These are phyloP conservation scores for Ustilago curta DNA, from an alignment of 1,284 basidiomycete genomes.

Conservation along the genomic window DNA sequence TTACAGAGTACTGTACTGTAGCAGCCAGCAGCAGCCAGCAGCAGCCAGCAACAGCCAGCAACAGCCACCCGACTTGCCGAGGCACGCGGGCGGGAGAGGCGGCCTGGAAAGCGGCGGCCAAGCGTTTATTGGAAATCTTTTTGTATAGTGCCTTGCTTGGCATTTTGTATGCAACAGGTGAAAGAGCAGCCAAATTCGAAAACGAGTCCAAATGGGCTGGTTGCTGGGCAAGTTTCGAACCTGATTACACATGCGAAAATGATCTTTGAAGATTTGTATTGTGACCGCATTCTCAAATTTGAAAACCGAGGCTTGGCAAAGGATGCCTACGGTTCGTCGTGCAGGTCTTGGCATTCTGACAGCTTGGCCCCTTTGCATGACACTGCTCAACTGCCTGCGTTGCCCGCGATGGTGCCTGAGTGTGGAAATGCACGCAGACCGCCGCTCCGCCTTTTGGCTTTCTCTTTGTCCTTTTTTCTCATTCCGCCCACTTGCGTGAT, in stretches of 20 bases:
- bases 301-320: slow-evolving; percentile 28
- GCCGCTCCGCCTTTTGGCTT: slow-evolving; percentile 30
- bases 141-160: slow-evolving; percentile 2
- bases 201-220: neutral
- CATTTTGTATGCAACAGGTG: neutral
- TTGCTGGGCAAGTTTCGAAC: neutral
- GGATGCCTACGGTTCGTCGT: slow-evolving; percentile 39
- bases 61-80: slow-evolving; percentile 8
- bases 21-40: neutral
- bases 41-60: neutral
- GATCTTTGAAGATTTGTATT: slow-evolving; percentile 6
- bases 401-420: slow-evolving; percentile 10
- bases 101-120: slow-evolving; percentile 19
- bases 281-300: slow-evolving; percentile 3
- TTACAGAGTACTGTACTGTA: too few species aligned
- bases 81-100: slow-evolving; percentile 34
- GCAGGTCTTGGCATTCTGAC: slow-evolving; percentile 41
- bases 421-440: slow-evolving; percentile 11
- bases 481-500: neutral
- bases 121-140: neutral
- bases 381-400: slow-evolving; percentile 24
- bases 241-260: neutral
- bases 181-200: too few species aligned
- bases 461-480: neutral
- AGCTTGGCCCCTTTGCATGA: neutral